Evolutionary conservation across 768 basidiomycete species (phyloP).

Genomic region (Fibroporia radiculosa): DNA sequence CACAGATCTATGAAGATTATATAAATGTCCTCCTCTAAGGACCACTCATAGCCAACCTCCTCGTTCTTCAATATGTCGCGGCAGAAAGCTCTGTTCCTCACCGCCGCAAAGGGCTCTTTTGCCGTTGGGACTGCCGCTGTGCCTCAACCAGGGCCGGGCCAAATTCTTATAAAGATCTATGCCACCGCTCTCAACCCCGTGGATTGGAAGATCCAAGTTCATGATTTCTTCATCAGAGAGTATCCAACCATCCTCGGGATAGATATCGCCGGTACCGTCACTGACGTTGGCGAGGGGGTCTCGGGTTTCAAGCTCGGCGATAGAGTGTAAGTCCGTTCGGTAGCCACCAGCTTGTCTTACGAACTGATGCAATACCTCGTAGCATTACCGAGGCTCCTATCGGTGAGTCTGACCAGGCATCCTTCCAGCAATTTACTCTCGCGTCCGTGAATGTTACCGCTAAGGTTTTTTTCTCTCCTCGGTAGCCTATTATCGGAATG

Average conservation of each 20-base stretch:
- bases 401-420: not conserved
- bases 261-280: conserved; percentile 26
- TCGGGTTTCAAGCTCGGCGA: conserved; percentile 21
- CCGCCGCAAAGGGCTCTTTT: conserved; percentile 5
- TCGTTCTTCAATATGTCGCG: not conserved
- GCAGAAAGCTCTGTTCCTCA: conserved; percentile 10
- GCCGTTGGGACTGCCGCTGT: conserved; percentile 6
- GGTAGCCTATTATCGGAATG: too few species aligned
- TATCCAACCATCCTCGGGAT: conserved; percentile 23
- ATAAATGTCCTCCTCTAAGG: too few species aligned
- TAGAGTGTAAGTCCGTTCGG: conserved; percentile 19
- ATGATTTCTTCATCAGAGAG: conserved; percentile 12
- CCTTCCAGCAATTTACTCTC: conserved; percentile 18
- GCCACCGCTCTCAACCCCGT: conserved; percentile 25
- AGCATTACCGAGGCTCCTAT: conserved; percentile 8
- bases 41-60: too few species aligned
- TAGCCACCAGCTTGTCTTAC: too few species aligned
- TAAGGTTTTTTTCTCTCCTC: too few species aligned
- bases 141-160: conserved; percentile 19
- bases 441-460: conserved; percentile 14
- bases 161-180: conserved; percentile 25
- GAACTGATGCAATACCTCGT: too few species aligned
- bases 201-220: conserved; percentile 26
- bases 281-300: conserved; percentile 21
- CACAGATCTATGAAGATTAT: too few species aligned